Percentiles rank a stretch among this genome's conserved stretches.
phyloP scores from a whole-genome alignment of 257 asterid species.

The Solanum ossicruentum region DNA sequence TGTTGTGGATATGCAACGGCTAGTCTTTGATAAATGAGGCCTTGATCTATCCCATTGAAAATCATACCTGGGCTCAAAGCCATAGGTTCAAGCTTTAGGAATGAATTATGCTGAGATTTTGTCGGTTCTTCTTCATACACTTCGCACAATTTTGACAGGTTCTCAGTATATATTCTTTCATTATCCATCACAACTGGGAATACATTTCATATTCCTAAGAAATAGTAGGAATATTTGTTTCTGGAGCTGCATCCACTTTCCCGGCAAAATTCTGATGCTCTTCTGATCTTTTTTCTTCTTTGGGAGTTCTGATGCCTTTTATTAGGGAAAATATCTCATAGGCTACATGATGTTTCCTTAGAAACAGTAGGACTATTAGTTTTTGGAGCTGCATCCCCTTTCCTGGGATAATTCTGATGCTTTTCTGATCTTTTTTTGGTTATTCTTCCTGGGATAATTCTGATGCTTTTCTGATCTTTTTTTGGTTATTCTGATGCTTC shows the following conservation, averaged over 20 bases:
- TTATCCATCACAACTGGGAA: background rate
- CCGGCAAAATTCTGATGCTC: background rate
- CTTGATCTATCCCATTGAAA: background rate
- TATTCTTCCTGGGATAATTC: background rate
- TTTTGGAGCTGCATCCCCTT: background rate
- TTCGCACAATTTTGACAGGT: background rate
- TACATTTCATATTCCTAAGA: background rate
- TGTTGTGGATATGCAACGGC: background rate
- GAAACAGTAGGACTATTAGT: background rate
- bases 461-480: background rate
- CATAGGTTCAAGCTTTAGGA: background rate
- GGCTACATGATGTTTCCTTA: background rate
- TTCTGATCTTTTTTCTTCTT: background rate
- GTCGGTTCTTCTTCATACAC: background rate
- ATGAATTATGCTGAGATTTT: background rate
- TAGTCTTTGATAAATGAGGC: background rate
- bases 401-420: background rate
- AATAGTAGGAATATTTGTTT: background rate
- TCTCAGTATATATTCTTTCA: conserved; percentile 1
- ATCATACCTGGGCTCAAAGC: background rate
- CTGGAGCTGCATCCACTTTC: background rate
- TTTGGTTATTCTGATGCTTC: background rate
- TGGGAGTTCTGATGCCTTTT: background rate
- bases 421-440: background rate
- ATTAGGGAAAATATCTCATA: background rate